phyloP scores from a whole-genome alignment of 192 early-diverging fungal genomes.

The Backusella mclennaniae region DNA sequence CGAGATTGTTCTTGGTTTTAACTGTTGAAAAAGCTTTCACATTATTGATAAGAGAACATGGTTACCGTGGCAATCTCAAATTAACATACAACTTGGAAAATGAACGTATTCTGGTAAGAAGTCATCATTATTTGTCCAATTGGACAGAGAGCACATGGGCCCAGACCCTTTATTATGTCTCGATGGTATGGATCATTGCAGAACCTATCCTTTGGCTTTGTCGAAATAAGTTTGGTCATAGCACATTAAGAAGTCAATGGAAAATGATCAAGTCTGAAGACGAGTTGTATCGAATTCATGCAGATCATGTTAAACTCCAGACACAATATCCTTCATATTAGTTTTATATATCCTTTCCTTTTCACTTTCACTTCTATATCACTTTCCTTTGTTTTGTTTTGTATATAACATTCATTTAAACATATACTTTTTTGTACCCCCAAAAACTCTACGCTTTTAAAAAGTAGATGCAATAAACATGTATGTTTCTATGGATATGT shows the following conservation, averaged over 20 bases:
- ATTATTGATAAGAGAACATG: constrained; percentile 33
- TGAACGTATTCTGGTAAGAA: constrained; percentile 31
- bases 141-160: constrained; percentile 18
- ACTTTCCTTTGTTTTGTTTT: no score
- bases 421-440: no score
- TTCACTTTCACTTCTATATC: no score
- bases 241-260: constrained; percentile 29
- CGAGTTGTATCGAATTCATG: constrained; percentile 21
- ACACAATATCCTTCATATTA: background rate
- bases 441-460: no score
- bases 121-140: constrained; percentile 25
- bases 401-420: no score
- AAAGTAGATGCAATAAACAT: no score
- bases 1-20: no score
- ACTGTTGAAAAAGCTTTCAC: constrained; percentile 14
- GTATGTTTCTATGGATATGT: no score
- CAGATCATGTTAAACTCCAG: background rate
- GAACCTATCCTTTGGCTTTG: constrained; percentile 26
- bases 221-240: constrained; percentile 29
- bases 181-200: constrained; percentile 47
- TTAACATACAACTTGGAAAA: constrained; percentile 36
- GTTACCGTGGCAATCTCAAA: constrained; percentile 32
- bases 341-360: no score
- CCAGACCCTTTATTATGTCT: constrained; percentile 34
- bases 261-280: constrained; percentile 23